Evolutionary conservation across 2,329 filamentous ascomycete genomes (phyloP).

Genomic region (Talaromyces atroroseus): DNA sequence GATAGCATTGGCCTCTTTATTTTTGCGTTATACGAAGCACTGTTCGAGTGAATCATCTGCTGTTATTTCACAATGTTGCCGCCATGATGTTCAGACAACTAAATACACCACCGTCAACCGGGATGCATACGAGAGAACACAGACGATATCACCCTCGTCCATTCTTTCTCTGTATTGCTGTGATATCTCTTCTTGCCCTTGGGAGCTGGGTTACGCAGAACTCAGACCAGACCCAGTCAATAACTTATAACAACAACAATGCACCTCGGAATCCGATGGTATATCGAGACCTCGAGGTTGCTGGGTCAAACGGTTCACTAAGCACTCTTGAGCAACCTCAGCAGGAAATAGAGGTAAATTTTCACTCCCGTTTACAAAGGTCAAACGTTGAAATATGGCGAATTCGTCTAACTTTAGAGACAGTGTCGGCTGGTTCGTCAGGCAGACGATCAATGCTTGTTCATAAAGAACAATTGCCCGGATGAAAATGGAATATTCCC

Average conservation of each 20-base stretch:
- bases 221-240: not conserved
- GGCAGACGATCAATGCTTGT: slow-evolving; percentile 76
- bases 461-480: slow-evolving; percentile 72
- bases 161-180: slow-evolving; percentile 43
- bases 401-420: not conserved
- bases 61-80: slow-evolving; percentile 23
- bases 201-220: slow-evolving; percentile 22
- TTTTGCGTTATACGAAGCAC: not conserved
- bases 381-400: not conserved
- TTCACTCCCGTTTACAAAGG: not conserved
- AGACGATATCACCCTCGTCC: slow-evolving; percentile 37
- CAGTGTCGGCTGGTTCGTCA: slow-evolving; percentile 76
- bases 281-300: not conserved
- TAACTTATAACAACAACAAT: not conserved
- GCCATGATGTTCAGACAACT: slow-evolving; percentile 23
- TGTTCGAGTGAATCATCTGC: not conserved
- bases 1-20: slow-evolving; percentile 7
- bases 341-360: slow-evolving; percentile 9
- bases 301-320: not conserved
- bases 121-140: slow-evolving; percentile 16
- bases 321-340: not conserved
- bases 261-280: slow-evolving; percentile 4
- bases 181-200: slow-evolving; percentile 29
- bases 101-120: slow-evolving; percentile 19
- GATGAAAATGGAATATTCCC: slow-evolving; percentile 85